Evolutionary conservation across 75 land plant species (phyloP).

Genomic region (Pinus albicaulis): DNA sequence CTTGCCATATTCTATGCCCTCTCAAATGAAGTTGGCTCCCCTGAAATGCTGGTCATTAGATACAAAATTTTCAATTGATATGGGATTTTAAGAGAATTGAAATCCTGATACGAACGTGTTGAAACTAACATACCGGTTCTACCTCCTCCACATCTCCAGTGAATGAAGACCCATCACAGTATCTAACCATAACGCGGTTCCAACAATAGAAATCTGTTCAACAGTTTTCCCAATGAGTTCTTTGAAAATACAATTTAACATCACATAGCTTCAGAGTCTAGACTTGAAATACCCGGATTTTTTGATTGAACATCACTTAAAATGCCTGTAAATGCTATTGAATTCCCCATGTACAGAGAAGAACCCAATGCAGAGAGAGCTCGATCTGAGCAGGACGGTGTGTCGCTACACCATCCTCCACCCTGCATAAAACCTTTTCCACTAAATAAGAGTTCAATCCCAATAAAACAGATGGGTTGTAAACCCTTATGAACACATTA

Average conservation of each 20-base stretch:
- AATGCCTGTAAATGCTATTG: constrained; percentile 61
- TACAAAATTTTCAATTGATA: not conserved
- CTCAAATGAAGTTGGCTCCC: constrained; percentile 53
- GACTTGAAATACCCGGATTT: constrained; percentile 59
- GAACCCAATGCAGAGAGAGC: constrained; percentile 67
- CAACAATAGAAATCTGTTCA: constrained; percentile 77
- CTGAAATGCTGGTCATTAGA: constrained; percentile 10
- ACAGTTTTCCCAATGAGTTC: not conserved
- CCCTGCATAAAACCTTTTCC: constrained; percentile 39
- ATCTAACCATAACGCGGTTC: constrained; percentile 80
- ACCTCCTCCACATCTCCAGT: constrained; percentile 52
- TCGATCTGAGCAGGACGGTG: constrained; percentile 49
- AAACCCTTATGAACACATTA: no score
- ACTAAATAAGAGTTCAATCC: not conserved
- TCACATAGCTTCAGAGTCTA: no score
- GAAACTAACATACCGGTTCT: constrained; percentile 30
- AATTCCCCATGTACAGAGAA: constrained; percentile 50
- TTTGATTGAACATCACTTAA: constrained; percentile 45
- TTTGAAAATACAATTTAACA: no score
- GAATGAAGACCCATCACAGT: constrained; percentile 91
- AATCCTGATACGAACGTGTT: not conserved
- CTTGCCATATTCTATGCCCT: constrained; percentile 71
- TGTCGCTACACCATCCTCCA: constrained; percentile 89
- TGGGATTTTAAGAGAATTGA: constrained; percentile 8
- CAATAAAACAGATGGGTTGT: not conserved